Evolutionary conservation across 768 basidiomycete species (phyloP).

Genomic region (Lactarius indigo): DNA sequence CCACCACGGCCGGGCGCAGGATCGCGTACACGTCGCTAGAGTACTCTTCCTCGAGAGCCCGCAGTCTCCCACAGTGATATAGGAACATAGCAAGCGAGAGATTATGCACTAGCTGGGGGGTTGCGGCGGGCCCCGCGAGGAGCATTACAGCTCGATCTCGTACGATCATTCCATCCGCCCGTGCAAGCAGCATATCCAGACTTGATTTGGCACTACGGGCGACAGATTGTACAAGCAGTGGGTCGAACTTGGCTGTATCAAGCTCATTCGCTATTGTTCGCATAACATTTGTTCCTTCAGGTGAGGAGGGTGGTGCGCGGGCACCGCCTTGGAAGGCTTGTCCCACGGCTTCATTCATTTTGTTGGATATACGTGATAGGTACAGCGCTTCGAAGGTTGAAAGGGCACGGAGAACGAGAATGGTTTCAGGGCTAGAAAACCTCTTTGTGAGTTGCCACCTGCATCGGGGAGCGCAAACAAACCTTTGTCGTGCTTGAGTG

Average conservation of each 20-base stretch:
- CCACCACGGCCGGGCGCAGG: constrained; percentile 56
- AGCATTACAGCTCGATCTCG: constrained; percentile 77
- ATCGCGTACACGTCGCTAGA: constrained; percentile 51
- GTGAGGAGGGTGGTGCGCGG: constrained; percentile 65
- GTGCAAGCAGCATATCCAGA: constrained; percentile 63
- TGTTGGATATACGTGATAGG: constrained; percentile 74
- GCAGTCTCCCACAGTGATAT: constrained; percentile 71
- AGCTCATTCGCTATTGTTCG: constrained; percentile 85
- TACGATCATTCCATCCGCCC: constrained; percentile 65
- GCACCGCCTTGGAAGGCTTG: constrained; percentile 72
- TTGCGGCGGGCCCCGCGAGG: constrained; percentile 72
- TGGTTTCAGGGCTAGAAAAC: constrained; percentile 78
- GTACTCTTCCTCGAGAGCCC: constrained; percentile 66
- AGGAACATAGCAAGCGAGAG: constrained; percentile 74
- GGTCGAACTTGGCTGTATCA: constrained; percentile 91
- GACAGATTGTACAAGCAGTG: constrained; percentile 73
- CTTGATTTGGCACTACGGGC: constrained; percentile 68
- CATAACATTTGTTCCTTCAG: constrained; percentile 74
- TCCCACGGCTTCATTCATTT: constrained; percentile 78
- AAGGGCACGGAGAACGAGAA: constrained; percentile 80
- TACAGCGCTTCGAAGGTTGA: constrained; percentile 86
- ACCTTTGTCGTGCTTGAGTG: constrained; percentile 82
- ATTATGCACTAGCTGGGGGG: constrained; percentile 75
- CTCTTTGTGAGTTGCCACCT: not conserved
- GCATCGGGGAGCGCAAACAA: constrained; percentile 2